Conservation (phyloP, 305 asterid genomes). For the Solanum hybrid region DNA sequence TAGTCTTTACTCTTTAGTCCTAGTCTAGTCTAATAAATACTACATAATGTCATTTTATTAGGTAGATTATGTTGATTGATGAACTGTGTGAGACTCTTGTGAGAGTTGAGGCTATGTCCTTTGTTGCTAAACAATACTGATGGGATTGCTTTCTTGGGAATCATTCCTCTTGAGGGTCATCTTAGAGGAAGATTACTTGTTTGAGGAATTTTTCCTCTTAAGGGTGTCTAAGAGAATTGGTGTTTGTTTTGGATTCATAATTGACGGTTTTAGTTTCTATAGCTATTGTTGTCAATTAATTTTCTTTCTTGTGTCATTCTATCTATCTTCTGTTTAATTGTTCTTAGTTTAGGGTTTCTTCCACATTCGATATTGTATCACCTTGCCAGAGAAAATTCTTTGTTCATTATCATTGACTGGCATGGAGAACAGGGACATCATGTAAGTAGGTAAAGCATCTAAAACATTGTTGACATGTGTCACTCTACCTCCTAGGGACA, state of each 20-base stretch:
- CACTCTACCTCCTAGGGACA: neutral
- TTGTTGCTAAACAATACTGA: neutral
- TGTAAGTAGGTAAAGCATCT: neutral
- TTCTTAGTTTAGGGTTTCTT: neutral
- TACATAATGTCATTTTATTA: neutral
- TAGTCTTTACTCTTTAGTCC: neutral
- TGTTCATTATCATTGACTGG: neutral
- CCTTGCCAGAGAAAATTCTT: neutral
- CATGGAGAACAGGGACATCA: neutral
- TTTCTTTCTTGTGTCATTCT: neutral
- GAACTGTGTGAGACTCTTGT: neutral
- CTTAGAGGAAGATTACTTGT: neutral
- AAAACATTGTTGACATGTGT: neutral
- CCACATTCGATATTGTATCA: neutral
- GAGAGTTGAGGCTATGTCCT: neutral
- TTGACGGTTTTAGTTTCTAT: neutral
- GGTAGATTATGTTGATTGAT: neutral
- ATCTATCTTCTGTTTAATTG: neutral
- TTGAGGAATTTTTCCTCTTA: neutral
- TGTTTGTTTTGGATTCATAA: neutral
- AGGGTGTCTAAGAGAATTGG: neutral
- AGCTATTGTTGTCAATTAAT: neutral
- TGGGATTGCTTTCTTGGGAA: neutral
- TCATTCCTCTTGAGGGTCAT: neutral
- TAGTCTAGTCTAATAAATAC: neutral